phyloP scores from a whole-genome alignment of 768 basidiomycete genomes.

The Leccinellum rugosiceps region DNA sequence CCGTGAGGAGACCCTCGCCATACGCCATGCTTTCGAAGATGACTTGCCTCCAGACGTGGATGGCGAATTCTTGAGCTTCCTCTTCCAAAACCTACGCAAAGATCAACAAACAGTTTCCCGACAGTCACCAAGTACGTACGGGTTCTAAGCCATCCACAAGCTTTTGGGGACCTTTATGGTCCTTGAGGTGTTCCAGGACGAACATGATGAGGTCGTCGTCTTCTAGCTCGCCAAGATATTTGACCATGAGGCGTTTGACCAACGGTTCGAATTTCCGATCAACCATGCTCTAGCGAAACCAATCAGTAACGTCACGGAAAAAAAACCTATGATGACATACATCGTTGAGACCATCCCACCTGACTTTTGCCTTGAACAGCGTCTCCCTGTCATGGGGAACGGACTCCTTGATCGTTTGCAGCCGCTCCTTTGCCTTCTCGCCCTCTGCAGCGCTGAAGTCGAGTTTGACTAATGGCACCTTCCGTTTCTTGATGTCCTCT shows the following conservation, averaged over 20 bases:
- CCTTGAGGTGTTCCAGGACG: constrained; percentile 88
- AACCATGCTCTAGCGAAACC: constrained; percentile 60
- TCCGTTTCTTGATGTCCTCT: constrained; percentile 72
- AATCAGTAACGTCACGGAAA: constrained; percentile 11
- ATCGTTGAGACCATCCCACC: constrained; percentile 90
- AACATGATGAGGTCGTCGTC: constrained; percentile 95
- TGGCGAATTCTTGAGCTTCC: constrained; percentile 77
- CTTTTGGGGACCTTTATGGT: constrained; percentile 81
- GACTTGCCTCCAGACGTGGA: constrained; percentile 85
- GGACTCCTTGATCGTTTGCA: constrained; percentile 72
- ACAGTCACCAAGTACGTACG: constrained; percentile 49
- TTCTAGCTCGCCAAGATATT: constrained; percentile 88
- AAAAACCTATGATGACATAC: constrained; percentile 43
- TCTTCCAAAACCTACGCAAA: constrained; percentile 79
- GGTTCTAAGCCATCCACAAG: constrained; percentile 89
- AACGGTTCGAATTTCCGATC: constrained; percentile 85
- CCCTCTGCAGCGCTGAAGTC: constrained; percentile 85
- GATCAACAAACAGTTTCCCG: constrained; percentile 2
- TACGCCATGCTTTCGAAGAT: constrained; percentile 96
- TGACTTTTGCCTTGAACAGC: constrained; percentile 79
- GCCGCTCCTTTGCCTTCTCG: constrained; percentile 73
- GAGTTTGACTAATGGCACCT: constrained; percentile 83
- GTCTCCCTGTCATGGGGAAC: constrained; percentile 78
- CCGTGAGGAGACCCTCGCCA: constrained; percentile 84
- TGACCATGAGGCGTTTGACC: constrained; percentile 77